Base-by-base conservation (phyloP, 1,139 yeast species). In the Nakaseomyces bracarensis region DNA sequence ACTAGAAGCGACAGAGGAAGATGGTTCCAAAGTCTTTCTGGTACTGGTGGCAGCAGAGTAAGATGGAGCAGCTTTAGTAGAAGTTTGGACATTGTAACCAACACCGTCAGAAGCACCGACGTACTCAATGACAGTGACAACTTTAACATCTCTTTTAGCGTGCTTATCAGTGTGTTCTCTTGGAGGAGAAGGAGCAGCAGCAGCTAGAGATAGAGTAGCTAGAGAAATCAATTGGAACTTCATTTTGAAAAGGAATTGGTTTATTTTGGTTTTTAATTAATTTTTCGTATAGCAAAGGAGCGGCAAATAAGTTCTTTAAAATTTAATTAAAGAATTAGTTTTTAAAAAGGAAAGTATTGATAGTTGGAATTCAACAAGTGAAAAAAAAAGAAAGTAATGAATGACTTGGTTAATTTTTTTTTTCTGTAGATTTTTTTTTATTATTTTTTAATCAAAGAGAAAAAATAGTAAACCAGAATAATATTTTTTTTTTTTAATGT, bases 111-210 rank as follows among this genome's bases (percentile, higher is more conserved):
- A 46, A 35, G 53, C 60, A 47, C 66, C 68, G 41, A 69, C 71
- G 46, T 63, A 61, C 47, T 79, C 80, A 44, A 76, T 65, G 45
- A 67, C 68, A 35, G 74, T 70, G 49, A 75, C 77, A 48, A 77
- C 72, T 39, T 33, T 26, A 49, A 77, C 72, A 38, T 33, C 18
- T 33, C 26, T 33, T 33, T 11, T 18, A 62, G 55, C 28, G 25
- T 39, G 37, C n/a, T 60, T 65, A 31, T 72, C 74, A 19, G 70
- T 77, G 61, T 74, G 77, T 55, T 73, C 75, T 60, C 38, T 64
- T 62, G 51, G 71, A 76, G n/a, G n/a, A 10, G 43, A 54, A 46
- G 52, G 68, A 57, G 53, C 52, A 29, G 57, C 57, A 15, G 60
- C 51, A 11, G 39, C 36, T 18, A 51, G 46, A 28, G 34, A 30